A percentile compares a stretch with the other conserved stretches of the same genome.
Evolutionary conservation across 1,139 yeast genomes (phyloP).

Genomic region (Spencermartinsiella ligniputridi): DNA sequence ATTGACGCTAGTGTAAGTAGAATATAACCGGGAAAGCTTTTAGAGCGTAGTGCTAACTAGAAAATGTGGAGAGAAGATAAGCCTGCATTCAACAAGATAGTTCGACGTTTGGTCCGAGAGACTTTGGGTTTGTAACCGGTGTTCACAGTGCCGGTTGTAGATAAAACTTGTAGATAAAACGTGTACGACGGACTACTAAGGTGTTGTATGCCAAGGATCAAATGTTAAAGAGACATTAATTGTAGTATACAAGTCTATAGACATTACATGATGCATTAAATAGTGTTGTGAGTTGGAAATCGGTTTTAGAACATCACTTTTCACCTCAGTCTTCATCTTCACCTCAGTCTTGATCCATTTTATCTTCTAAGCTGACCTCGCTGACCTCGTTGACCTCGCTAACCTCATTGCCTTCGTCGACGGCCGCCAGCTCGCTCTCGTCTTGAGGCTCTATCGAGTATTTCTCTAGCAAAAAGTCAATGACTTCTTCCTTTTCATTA

Average conservation of each 20-base stretch:
- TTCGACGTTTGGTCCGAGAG: constrained; percentile 58
- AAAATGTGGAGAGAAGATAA: constrained; percentile 89
- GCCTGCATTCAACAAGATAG: constrained; percentile 58
- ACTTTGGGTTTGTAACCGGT: constrained; percentile 63
- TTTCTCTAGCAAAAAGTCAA: constrained; percentile 62
- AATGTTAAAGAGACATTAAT: too few species aligned
- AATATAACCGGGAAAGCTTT: constrained; percentile 6
- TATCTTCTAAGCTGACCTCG: constrained; percentile 11
- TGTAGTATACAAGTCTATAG: too few species aligned
- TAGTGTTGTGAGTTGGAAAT: not conserved
- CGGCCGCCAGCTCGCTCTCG: too few species aligned
- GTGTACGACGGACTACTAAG: too few species aligned
- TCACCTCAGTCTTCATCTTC: not conserved
- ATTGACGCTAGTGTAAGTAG: constrained; percentile 74
- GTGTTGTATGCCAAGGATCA: too few species aligned
- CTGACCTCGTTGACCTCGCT: too few species aligned
- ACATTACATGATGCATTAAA: not conserved
- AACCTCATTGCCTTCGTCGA: constrained; percentile 36
- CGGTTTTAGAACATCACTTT: not conserved
- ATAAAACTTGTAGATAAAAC: too few species aligned
- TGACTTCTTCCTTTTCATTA: constrained; percentile 42
- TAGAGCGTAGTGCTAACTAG: too few species aligned
- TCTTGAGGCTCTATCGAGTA: constrained; percentile 65
- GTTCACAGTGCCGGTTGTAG: too few species aligned
- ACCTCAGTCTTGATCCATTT: not conserved